Percentiles rank a stretch among this genome's conserved stretches.
These are phyloP conservation scores for Hypholoma sublateritium DNA, from an alignment of 768 basidiomycete genomes.

Conservation along the genomic window DNA sequence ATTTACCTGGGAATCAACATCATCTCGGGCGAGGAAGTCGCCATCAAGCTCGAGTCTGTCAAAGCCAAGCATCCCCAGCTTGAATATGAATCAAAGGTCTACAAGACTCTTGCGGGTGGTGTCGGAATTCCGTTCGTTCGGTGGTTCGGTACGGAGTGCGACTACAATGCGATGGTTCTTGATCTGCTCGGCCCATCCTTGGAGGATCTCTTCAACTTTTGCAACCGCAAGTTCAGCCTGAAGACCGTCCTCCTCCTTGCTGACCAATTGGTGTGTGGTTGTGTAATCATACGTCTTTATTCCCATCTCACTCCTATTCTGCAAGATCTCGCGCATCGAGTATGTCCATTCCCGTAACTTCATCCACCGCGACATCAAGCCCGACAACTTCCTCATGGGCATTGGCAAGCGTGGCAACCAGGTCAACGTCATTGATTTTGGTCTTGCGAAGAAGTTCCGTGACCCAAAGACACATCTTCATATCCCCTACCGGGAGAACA, in stretches of 20 bases:
- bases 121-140: conserved; percentile 98
- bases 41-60: conserved; percentile 99
- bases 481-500: conserved; percentile 99
- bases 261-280: conserved; percentile 81
- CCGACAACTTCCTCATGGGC: conserved; percentile 99
- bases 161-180: conserved; percentile 99
- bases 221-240: conserved; percentile 95
- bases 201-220: conserved; percentile 91
- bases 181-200: conserved; percentile 93
- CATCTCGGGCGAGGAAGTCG: conserved; percentile 99
- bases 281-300: conserved; percentile 13
- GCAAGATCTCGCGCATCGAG: conserved; percentile 94
- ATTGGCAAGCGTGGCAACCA: conserved; percentile 99
- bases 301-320: conserved; percentile 20
- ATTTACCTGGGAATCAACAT: conserved; percentile 99
- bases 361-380: conserved; percentile 97
- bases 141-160: conserved; percentile 94
- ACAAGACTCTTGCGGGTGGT: conserved; percentile 98
- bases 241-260: conserved; percentile 97
- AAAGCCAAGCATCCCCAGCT: conserved; percentile 99
- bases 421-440: conserved; percentile 98
- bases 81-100: conserved; percentile 95
- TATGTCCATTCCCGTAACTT: conserved; percentile 99
- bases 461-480: conserved; percentile 99
- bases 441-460: conserved; percentile 99